Evolutionary conservation across 331 rosid species (phyloP), one percentile per base, ranked within the genome.

Genomic region (Quercus tomentella): DNA sequence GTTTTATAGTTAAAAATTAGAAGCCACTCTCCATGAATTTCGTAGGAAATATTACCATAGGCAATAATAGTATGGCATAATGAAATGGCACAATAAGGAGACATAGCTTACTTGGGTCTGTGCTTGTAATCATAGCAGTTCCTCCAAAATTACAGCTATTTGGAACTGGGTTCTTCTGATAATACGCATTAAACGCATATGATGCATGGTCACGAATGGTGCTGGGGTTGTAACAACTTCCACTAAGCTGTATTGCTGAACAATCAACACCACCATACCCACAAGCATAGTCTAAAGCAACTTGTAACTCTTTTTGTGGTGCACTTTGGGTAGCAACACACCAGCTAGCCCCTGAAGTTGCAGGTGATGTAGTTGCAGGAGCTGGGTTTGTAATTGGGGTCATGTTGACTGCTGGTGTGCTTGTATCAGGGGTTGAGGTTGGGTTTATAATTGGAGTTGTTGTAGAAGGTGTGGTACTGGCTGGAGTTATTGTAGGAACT

Each of bases 71-170:
- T 35, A 63, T 15, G 43, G 52, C 6, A n/a, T 71, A 17, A 76
- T 25, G 45, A 71, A 84, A 74, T 37, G 61, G 56, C 6, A 41
- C 45, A 41, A 41, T 41, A 41, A 49, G 54, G 17, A 49, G 54
- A 49, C 17, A 49, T 12, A 16, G 54, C 94, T 89, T 90, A 95
- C 99, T 93, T 84, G 99, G 99, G 70, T 92, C 87, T 66, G 91
- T 90, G 91, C 87, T 96, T 37, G 97, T 91, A 45, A 88, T 87
- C 63, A 96, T 87, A 77, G 99, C 99, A 75, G 99, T 82, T 83
- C 98, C 98, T 80, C 84, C 98, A 87, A 96, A 96, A 79, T 91
- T 96, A 82, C 99, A 96, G 85, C 99, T 90, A 86, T 84, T 96
- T 33, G 99, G 99, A 74, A 93, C 80, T 37, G 99, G 97, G 62